A percentile compares a stretch with the other conserved stretches of the same genome.
Conservation (phyloP, 1,139 yeast genomes). For the Fermentozyma sake region DNA sequence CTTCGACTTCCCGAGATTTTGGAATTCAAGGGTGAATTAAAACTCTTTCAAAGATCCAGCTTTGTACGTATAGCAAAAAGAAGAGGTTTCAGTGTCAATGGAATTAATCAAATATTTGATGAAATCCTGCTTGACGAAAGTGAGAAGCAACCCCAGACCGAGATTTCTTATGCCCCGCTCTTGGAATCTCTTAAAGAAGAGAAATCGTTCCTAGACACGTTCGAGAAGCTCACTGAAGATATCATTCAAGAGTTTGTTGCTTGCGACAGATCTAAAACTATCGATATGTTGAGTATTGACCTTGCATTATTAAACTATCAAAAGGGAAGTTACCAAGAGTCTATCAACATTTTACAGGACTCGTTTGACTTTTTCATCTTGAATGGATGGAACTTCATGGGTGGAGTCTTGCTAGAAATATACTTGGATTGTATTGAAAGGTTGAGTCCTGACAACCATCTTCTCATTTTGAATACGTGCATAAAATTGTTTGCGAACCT, state of each 20-base stretch:
- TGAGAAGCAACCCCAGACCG: slow-evolving; percentile 8
- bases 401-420: slow-evolving; percentile 57
- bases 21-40: slow-evolving; percentile 46
- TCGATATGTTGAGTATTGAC: slow-evolving; percentile 77
- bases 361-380: slow-evolving; percentile 64
- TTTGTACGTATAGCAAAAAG: slow-evolving; percentile 33
- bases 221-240: slow-evolving; percentile 37
- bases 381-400: slow-evolving; percentile 74
- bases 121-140: slow-evolving; percentile 25
- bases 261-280: slow-evolving; percentile 55
- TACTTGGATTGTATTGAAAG: slow-evolving; percentile 67
- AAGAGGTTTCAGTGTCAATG: slow-evolving; percentile 32
- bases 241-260: slow-evolving; percentile 43
- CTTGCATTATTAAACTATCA: slow-evolving; percentile 69
- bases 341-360: slow-evolving; percentile 59
- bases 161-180: slow-evolving; percentile 13
- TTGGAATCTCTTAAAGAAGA: slow-evolving; percentile 12
- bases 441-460: slow-evolving; percentile 16
- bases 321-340: slow-evolving; percentile 51
- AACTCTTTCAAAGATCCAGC: slow-evolving; percentile 40
- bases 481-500: slow-evolving; percentile 33
- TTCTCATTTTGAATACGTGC: slow-evolving; percentile 25
- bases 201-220: slow-evolving; percentile 16
- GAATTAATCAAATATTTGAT: slow-evolving; percentile 24
- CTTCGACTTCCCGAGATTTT: slow-evolving; percentile 25